phyloP scores from a whole-genome alignment of 768 basidiomycete genomes.

The Chalciporus pseudorubinellus region DNA sequence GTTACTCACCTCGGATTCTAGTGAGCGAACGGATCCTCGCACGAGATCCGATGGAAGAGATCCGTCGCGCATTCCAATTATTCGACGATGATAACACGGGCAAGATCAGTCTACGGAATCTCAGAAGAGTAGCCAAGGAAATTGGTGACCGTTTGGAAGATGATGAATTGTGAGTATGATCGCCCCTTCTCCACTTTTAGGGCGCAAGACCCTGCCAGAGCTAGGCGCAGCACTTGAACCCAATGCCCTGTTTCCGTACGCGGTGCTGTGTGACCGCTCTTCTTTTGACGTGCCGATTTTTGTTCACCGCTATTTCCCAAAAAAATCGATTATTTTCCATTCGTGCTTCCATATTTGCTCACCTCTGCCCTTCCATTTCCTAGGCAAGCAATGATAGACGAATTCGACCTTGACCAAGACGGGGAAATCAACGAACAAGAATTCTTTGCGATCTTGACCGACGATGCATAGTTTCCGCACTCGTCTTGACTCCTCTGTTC shows the following conservation, averaged over 20 bases:
- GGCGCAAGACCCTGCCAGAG: conserved; percentile 12
- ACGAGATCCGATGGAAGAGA: conserved; percentile 95
- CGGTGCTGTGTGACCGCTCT: conserved; percentile 19
- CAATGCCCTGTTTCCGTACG: conserved; percentile 29
- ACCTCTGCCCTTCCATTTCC: conserved; percentile 29
- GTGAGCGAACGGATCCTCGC: conserved; percentile 94
- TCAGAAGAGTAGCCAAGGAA: conserved; percentile 93
- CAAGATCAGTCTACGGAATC: conserved; percentile 87
- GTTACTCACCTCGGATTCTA: conserved; percentile 36
- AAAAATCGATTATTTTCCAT: conserved; percentile 12
- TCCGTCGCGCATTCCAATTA: conserved; percentile 90
- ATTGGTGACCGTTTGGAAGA: conserved; percentile 94
- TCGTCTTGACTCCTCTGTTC: background rate
- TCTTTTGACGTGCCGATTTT: conserved; percentile 16
- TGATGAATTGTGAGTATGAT: conserved; percentile 82
- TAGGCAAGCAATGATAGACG: conserved; percentile 99
- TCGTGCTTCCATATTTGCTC: conserved; percentile 29
- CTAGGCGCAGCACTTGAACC: conserved; percentile 26
- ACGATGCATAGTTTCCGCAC: conserved; percentile 57
- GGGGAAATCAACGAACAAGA: conserved; percentile 97
- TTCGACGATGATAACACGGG: conserved; percentile 97
- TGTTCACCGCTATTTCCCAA: conserved; percentile 26
- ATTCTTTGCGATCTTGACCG: conserved; percentile 96
- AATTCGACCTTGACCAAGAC: conserved; percentile 98
- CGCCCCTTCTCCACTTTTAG: conserved; percentile 14